Evolutionary conservation across 768 basidiomycete species (phyloP).

Genomic region (Termitomyces sp.): DNA sequence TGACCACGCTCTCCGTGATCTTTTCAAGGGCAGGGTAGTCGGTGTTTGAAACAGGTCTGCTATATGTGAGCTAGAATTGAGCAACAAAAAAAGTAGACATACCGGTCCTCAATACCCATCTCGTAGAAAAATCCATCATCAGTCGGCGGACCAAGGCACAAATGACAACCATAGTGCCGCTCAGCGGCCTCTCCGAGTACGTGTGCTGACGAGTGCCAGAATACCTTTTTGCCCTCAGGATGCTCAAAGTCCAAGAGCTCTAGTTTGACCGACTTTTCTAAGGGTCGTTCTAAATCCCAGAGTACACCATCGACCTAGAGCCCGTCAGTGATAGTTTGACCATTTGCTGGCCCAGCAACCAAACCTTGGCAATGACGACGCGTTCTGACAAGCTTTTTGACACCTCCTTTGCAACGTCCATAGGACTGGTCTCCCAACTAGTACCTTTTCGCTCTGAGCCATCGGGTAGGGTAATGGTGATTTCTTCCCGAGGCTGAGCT

Average conservation of each 20-base stretch:
- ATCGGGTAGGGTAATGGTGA: slow-evolving; percentile 80
- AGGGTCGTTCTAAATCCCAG: slow-evolving; percentile 93
- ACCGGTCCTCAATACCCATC: slow-evolving; percentile 87
- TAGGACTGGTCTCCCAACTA: slow-evolving; percentile 93
- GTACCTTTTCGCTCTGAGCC: slow-evolving; percentile 78
- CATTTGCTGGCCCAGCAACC: slow-evolving; percentile 8
- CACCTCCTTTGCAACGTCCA: slow-evolving; percentile 85
- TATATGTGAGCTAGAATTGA: neutral
- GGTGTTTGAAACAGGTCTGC: slow-evolving; percentile 65
- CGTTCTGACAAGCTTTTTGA: slow-evolving; percentile 85
- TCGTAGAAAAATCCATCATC: slow-evolving; percentile 99
- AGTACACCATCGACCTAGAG: slow-evolving; percentile 73
- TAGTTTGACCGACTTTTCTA: slow-evolving; percentile 80
- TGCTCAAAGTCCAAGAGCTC: slow-evolving; percentile 91
- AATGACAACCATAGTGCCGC: slow-evolving; percentile 93
- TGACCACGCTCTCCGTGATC: slow-evolving; percentile 78
- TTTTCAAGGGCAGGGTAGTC: slow-evolving; percentile 92
- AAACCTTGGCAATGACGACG: slow-evolving; percentile 88
- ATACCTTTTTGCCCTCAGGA: slow-evolving; percentile 93
- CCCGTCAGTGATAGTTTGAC: slow-evolving; percentile 2
- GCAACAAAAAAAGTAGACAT: slow-evolving; percentile 1
- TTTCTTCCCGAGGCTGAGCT: slow-evolving; percentile 82
- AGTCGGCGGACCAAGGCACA: slow-evolving; percentile 95
- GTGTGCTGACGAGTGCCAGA: slow-evolving; percentile 99
- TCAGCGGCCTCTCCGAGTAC: slow-evolving; percentile 96